A percentile compares a stretch with the other conserved stretches of the same genome.
Conservation (phyloP, 805 yeast species). For the Starmerella ratchasimensis region DNA sequence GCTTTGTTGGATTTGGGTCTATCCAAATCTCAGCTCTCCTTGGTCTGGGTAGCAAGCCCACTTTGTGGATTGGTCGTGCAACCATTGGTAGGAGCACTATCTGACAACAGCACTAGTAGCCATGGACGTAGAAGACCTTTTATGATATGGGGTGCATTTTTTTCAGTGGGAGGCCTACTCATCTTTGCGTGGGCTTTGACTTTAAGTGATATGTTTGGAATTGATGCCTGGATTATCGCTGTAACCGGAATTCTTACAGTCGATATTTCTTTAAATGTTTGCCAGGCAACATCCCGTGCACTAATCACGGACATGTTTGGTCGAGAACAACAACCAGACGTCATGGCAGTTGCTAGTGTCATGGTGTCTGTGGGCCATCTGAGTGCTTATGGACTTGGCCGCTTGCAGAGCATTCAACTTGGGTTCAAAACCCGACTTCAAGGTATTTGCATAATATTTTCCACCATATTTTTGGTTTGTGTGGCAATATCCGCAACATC, state of each 20-base stretch:
- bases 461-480: conserved; percentile 30
- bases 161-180: conserved; percentile 35
- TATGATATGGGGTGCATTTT: conserved; percentile 40
- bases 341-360: conserved; percentile 56
- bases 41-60: conserved; percentile 59
- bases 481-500: conserved; percentile 31
- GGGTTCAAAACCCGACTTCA: conserved; percentile 41
- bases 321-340: conserved; percentile 40
- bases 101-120: conserved; percentile 31
- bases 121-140: conserved; percentile 45
- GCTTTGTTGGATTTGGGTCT: conserved; percentile 48
- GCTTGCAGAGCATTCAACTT: conserved; percentile 33
- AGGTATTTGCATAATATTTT: conserved; percentile 34
- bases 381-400: conserved; percentile 41
- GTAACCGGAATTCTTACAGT: conserved; percentile 37
- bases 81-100: conserved; percentile 46
- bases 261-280: conserved; percentile 45
- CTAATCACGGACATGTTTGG: conserved; percentile 49
- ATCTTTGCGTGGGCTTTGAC: conserved; percentile 31
- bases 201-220: conserved; percentile 28
- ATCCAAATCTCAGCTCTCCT: conserved; percentile 40
- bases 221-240: conserved; percentile 25
- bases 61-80: conserved; percentile 50
- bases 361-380: conserved; percentile 50
- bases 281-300: conserved; percentile 49